phyloP scores from a whole-genome alignment of 805 yeast species.

The Lipomyces kockii region DNA sequence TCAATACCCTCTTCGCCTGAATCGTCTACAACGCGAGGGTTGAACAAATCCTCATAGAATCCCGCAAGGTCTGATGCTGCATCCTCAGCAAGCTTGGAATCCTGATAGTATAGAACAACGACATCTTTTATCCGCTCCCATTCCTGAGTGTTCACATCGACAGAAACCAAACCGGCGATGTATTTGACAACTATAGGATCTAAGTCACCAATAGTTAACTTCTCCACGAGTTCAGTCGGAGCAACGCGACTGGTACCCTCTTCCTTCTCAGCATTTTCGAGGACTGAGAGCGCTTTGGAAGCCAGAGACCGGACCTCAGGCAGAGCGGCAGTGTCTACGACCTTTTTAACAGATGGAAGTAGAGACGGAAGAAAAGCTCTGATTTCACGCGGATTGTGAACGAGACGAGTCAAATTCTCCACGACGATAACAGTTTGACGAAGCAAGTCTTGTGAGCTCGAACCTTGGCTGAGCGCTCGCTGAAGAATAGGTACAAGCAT shows the following conservation, averaged over 20 bases:
- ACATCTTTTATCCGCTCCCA: constrained; percentile 43
- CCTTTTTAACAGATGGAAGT: constrained; percentile 90
- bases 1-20: constrained; percentile 62
- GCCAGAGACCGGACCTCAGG: constrained; percentile 98
- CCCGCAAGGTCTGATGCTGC: constrained; percentile 29
- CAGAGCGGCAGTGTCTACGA: constrained; percentile 84
- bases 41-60: constrained; percentile 27
- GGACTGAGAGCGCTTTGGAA: constrained; percentile 77
- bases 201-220: constrained; percentile 45
- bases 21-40: constrained; percentile 29
- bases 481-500: constrained; percentile 88
- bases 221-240: constrained; percentile 40
- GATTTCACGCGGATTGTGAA: constrained; percentile 90
- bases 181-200: constrained; percentile 52
- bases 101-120: constrained; percentile 57
- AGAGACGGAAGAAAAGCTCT: constrained; percentile 83
- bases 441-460: constrained; percentile 90
- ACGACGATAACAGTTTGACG: constrained; percentile 96
- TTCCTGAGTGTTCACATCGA: constrained; percentile 48
- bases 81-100: constrained; percentile 54
- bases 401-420: constrained; percentile 93
- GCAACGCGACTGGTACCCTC: constrained; percentile 76
- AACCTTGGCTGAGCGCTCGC: constrained; percentile 75
- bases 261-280: constrained; percentile 76
- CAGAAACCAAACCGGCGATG: constrained; percentile 42